Conservation (phyloP, 768 basidiomycete genomes). For the Boletus rubroflammeus region DNA sequence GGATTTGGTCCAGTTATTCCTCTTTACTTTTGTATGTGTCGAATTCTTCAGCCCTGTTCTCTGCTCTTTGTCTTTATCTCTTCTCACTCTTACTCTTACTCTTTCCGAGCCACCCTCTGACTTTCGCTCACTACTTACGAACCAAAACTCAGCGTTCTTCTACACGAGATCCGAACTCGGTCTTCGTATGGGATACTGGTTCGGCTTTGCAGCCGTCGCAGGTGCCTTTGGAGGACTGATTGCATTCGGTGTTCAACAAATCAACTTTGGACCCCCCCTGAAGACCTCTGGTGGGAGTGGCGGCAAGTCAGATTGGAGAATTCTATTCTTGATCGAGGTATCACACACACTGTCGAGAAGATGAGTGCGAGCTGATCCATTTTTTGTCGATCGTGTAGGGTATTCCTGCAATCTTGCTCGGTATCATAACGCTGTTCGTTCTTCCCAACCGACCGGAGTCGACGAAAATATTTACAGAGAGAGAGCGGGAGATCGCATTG, state of each 20-base stretch:
- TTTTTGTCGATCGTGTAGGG: conserved; percentile 40
- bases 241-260: conserved; percentile 75
- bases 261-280: conserved; percentile 38
- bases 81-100: too few species aligned
- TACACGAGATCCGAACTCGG: conserved; percentile 76
- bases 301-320: conserved; percentile 32
- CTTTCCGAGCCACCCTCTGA: background rate
- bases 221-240: conserved; percentile 85
- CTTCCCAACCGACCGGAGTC: conserved; percentile 73
- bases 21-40: conserved; percentile 65
- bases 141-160: conserved; percentile 56
- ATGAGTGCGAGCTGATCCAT: background rate
- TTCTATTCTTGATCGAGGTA: conserved; percentile 72
- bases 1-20: conserved; percentile 77
- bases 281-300: conserved; percentile 24
- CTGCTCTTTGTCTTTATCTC: background rate
- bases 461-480: conserved; percentile 50
- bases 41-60: background rate
- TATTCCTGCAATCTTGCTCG: conserved; percentile 62
- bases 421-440: conserved; percentile 49
- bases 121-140: background rate
- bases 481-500: conserved; percentile 57
- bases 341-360: background rate
- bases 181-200: conserved; percentile 76
- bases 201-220: conserved; percentile 79